Evolutionary conservation across 1,284 basidiomycete genomes (phyloP).

Genomic region (Ceratobasidium sp.): DNA sequence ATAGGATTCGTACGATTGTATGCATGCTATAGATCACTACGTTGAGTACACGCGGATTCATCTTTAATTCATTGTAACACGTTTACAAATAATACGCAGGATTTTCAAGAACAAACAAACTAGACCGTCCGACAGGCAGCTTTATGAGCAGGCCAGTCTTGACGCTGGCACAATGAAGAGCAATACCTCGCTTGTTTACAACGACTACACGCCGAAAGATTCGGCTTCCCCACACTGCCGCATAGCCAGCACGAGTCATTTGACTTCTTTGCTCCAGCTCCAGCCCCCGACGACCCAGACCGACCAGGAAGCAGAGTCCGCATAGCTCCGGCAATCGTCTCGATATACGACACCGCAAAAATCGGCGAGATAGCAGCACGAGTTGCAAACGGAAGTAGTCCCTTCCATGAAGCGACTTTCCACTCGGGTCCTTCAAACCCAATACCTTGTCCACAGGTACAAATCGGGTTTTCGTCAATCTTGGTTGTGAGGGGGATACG

Average conservation of each 20-base stretch:
- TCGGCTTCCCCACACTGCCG: too few species aligned
- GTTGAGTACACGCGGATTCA: too few species aligned
- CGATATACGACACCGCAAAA: constrained; percentile 17
- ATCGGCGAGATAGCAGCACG: constrained; percentile 21
- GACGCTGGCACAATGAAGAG: neutral
- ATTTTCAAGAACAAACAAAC: too few species aligned
- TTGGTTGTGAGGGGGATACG: neutral
- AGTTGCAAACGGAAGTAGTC: constrained; percentile 4
- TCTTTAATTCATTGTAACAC: too few species aligned
- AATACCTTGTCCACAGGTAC: neutral
- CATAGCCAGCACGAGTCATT: too few species aligned
- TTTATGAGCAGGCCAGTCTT: neutral
- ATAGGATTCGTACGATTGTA: too few species aligned
- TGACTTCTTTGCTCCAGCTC: too few species aligned
- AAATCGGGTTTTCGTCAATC: neutral
- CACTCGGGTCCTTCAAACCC: constrained; percentile 27
- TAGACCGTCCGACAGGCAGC: neutral
- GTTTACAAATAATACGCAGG: too few species aligned
- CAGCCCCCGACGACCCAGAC: too few species aligned
- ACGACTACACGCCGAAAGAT: neutral
- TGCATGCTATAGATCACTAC: too few species aligned
- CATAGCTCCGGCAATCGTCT: neutral
- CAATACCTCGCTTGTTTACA: constrained; percentile 10
- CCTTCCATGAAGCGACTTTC: neutral
- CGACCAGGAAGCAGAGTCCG: too few species aligned